phyloP scores from a whole-genome alignment of 2,329 filamentous ascomycete species.

The Cytospora chrysosperma region DNA sequence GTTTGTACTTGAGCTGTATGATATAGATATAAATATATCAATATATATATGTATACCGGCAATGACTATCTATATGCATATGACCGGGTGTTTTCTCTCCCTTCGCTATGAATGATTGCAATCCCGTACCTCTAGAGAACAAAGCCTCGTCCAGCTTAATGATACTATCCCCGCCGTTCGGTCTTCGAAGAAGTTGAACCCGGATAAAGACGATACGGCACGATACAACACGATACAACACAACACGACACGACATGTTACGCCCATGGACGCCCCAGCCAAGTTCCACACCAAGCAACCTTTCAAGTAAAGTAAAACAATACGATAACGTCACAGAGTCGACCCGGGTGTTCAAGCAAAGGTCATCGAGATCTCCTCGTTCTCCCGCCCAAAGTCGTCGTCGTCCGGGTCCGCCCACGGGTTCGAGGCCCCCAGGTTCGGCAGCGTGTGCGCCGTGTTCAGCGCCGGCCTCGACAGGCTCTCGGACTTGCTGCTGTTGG shows the following conservation, averaged over 20 bases:
- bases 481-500: slow-evolving; percentile 17
- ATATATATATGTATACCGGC: background rate
- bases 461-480: slow-evolving; percentile 40
- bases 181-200: background rate
- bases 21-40: background rate
- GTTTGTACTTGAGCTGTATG: background rate
- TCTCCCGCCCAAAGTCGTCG: slow-evolving; percentile 68
- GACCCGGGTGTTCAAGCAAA: slow-evolving; percentile 53
- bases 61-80: background rate
- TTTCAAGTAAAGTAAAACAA: too few relatives aligned
- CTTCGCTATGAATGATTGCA: background rate
- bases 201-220: background rate
- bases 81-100: background rate
- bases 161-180: background rate
- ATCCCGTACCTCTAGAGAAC: background rate
- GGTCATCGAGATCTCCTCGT: slow-evolving; percentile 77
- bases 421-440: slow-evolving; percentile 53
- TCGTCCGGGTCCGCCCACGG: slow-evolving; percentile 69
- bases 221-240: background rate
- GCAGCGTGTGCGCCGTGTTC: slow-evolving; percentile 48
- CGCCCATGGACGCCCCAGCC: slow-evolving; percentile 2
- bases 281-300: background rate
- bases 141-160: background rate
- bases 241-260: background rate
- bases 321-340: background rate